Base-by-base conservation (phyloP, 106 monocot species). In the Vanilla planifolia region DNA sequence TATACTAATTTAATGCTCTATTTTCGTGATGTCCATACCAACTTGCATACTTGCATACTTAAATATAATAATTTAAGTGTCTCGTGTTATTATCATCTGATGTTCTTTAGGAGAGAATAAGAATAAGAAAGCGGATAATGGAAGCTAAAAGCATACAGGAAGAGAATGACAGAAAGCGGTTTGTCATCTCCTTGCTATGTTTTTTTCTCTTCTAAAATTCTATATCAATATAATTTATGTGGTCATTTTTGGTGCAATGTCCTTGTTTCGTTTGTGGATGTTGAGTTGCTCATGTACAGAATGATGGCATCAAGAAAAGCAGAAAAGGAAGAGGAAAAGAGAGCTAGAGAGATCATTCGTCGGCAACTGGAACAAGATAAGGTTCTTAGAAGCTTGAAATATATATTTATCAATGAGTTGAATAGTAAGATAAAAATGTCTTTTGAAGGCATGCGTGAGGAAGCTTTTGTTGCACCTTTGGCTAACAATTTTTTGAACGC, bases 81-180 rank as follows among this genome's bases (percentile, higher is more conserved):
- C n/a, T n/a, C n/a, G n/a, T n/a, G n/a, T n/a, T n/a, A n/a, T n/a
- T n/a, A n/a, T n/a, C n/a, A 2, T 11, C 33, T 36, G 5, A 15
- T 20, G 20, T 6, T 36, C 26, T 55, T 32, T 58, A 82, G 85
- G 82, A 93, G 52, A 88, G 80, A 75, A 85, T 76, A 71, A 79
- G 67, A 36, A 48, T 72, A 7, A 82, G 76, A 40, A 89, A 85
- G 65, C 82, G 85, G 24, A 71, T 85, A 33, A 48, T 77, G 50
- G 79, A 93, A 77, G 82, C 88, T 67, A 85, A 79, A 60, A 39
- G 69, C 64, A 68, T 70, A 44, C 65, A 73, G 23, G 85, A 93
- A 71, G 80, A 75, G 51, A 85, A 79, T 73, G 81, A 85, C 67
- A 82, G 93, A 63, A 84, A 89, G 69, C 63, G 93, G 93, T 85